Conservation (phyloP, 345 rosid species). For the Arabis alpina region DNA sequence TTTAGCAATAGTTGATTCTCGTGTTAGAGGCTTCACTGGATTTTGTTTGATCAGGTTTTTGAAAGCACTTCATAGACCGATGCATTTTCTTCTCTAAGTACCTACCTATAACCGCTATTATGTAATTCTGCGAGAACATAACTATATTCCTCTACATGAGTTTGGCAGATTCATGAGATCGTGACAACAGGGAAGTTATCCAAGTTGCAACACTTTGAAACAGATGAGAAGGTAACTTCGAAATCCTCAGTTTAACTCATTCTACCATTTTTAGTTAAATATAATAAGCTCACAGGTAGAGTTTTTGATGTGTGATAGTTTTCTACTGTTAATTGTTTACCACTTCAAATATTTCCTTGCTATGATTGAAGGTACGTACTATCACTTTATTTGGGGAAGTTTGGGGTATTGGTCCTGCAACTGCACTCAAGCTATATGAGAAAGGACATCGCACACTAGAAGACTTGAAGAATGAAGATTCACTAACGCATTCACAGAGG, state of each 20-base stretch:
- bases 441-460: slow-evolving; percentile 82
- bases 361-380: slow-evolving; percentile 65
- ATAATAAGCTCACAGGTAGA: no score
- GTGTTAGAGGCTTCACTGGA: not conserved
- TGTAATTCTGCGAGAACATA: slow-evolving; percentile 19
- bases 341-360: slow-evolving; percentile 20
- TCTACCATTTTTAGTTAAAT: slow-evolving; percentile 6
- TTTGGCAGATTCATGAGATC: slow-evolving; percentile 90
- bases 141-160: slow-evolving; percentile 4
- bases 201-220: slow-evolving; percentile 94
- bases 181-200: slow-evolving; percentile 81
- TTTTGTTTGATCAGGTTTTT: slow-evolving; percentile 1
- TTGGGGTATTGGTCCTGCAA: slow-evolving; percentile 98
- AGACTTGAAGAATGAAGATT: slow-evolving; percentile 74
- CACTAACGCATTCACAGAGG: slow-evolving; percentile 80
- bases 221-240: slow-evolving; percentile 99
- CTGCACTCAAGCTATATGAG: slow-evolving; percentile 89
- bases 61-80: not conserved
- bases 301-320: not conserved
- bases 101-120: not conserved
- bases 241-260: not conserved
- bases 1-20: no score
- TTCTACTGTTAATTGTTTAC: slow-evolving; percentile 1
- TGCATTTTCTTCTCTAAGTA: not conserved
- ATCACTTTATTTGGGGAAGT: slow-evolving; percentile 89